Percentiles rank a stretch among this genome's conserved stretches.
Conservation (phyloP, 768 basidiomycete species). For the Pisolithus microcarpus region DNA sequence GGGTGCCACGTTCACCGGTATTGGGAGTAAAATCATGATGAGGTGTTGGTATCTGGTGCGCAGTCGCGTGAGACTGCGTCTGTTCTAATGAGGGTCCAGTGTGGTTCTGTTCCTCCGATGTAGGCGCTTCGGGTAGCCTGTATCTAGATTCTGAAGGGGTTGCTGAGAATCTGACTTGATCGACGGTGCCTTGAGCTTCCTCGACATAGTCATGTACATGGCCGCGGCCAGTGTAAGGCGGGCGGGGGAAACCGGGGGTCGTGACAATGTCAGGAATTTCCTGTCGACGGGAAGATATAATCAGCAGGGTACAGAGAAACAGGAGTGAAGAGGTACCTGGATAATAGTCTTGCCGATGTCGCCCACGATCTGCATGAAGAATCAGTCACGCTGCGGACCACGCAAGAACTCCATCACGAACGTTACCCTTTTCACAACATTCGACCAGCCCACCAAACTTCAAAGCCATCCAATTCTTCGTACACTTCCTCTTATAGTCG, state of each 20-base stretch:
- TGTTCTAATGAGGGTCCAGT: constrained; percentile 4
- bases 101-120: constrained; percentile 3
- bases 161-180: constrained; percentile 43
- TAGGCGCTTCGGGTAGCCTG: background rate
- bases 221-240: constrained; percentile 61
- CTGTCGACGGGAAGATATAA: constrained; percentile 27
- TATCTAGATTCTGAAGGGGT: constrained; percentile 23
- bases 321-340: constrained; percentile 22
- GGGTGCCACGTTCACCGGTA: constrained; percentile 5
- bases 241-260: constrained; percentile 70
- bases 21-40: constrained; percentile 25
- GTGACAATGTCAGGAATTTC: constrained; percentile 80
- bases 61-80: background rate
- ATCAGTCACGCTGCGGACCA: background rate
- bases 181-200: constrained; percentile 54
- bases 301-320: background rate
- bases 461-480: constrained; percentile 65
- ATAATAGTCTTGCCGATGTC: constrained; percentile 43
- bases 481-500: constrained; percentile 72
- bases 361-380: constrained; percentile 35
- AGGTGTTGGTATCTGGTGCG: constrained; percentile 26
- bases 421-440: constrained; percentile 71
- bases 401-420: constrained; percentile 20
- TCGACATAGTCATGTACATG: constrained; percentile 53
- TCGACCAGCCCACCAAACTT: constrained; percentile 88